phyloP scores from a whole-genome alignment of 306 rosid species.

The Rubus idaeus region DNA sequence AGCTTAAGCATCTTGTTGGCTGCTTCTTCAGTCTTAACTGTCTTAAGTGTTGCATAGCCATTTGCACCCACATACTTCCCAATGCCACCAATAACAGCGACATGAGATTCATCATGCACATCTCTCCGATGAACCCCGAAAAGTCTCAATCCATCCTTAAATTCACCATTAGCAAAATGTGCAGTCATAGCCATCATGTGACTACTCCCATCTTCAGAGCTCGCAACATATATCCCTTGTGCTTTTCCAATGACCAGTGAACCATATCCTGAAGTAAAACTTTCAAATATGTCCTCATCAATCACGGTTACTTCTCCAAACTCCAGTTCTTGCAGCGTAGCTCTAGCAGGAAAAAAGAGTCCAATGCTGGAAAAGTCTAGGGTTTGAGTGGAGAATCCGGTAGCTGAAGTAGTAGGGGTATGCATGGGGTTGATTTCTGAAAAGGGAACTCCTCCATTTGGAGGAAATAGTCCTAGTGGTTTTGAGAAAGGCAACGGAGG shows the following conservation, averaged over 20 bases:
- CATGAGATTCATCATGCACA: constrained; percentile 63
- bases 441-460: constrained; percentile 43
- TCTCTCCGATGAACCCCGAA: constrained; percentile 60
- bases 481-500: constrained; percentile 51
- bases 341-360: constrained; percentile 51
- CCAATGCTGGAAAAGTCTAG: constrained; percentile 54
- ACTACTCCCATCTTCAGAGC: constrained; percentile 55
- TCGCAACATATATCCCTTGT: constrained; percentile 62
- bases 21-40: constrained; percentile 35
- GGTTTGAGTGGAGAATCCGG: constrained; percentile 38
- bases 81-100: constrained; percentile 78
- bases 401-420: constrained; percentile 12
- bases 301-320: constrained; percentile 51
- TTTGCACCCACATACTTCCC: constrained; percentile 72
- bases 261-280: constrained; percentile 15
- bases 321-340: constrained; percentile 63
- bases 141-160: constrained; percentile 50
- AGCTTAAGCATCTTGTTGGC: constrained; percentile 43
- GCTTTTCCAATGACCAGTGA: constrained; percentile 50
- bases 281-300: constrained; percentile 46
- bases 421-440: constrained; percentile 41
- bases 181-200: constrained; percentile 67
- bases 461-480: constrained; percentile 54
- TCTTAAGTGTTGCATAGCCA: constrained; percentile 78
- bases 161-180: constrained; percentile 35